phyloP scores from a whole-genome alignment of 2,329 filamentous ascomycete species.

The Lachnum nothofagi region DNA sequence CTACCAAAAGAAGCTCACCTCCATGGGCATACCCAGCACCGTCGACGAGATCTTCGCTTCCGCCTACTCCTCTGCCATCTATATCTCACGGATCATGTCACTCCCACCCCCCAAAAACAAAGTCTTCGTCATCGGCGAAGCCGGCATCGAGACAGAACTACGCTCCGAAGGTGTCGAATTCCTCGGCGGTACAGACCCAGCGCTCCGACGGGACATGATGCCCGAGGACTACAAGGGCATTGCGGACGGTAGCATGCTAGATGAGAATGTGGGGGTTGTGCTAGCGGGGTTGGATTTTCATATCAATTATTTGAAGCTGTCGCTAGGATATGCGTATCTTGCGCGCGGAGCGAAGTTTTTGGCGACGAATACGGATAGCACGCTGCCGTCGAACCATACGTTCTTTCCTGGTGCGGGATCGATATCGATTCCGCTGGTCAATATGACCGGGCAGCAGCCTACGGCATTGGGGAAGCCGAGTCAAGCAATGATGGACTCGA shows the following conservation, averaged over 20 bases:
- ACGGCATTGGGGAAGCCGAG: conserved; percentile 86
- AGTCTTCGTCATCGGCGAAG: conserved; percentile 89
- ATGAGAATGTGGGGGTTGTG: conserved; percentile 84
- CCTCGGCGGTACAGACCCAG: conserved; percentile 80
- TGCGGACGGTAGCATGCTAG: conserved; percentile 68
- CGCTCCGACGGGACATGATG: conserved; percentile 70
- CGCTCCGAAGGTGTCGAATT: conserved; percentile 71
- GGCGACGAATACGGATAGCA: conserved; percentile 89
- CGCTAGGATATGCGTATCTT: conserved; percentile 81
- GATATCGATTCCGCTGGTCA: conserved; percentile 69
- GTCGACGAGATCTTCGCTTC: conserved; percentile 90
- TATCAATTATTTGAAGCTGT: conserved; percentile 88
- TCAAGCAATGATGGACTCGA: conserved; percentile 98
- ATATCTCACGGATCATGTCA: conserved; percentile 87
- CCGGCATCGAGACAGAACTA: conserved; percentile 85
- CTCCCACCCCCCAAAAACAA: conserved; percentile 77
- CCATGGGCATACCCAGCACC: conserved; percentile 71
- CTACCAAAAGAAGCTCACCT: conserved; percentile 85
- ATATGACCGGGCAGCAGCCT: conserved; percentile 66
- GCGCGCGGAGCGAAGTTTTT: conserved; percentile 77
- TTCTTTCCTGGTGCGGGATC: conserved; percentile 91
- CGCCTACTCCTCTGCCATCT: conserved; percentile 89
- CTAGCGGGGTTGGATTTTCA: conserved; percentile 90
- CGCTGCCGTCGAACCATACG: conserved; percentile 72
- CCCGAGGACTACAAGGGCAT: conserved; percentile 75